phyloP scores from a whole-genome alignment of 345 rosid genomes.

The Gossypioides kirkii region DNA sequence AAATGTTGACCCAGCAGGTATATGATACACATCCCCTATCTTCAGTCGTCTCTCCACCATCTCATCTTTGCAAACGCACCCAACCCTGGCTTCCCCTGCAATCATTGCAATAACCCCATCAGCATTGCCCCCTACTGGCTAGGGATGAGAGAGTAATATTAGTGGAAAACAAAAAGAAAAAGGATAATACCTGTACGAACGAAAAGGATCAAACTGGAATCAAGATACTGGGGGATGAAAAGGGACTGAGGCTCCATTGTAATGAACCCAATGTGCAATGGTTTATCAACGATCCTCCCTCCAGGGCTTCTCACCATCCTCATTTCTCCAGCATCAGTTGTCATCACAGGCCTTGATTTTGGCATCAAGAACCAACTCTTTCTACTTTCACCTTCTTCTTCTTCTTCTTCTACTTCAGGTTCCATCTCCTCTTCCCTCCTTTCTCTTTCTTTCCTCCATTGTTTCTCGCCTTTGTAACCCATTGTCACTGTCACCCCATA shows the following conservation, averaged over 20 bases:
- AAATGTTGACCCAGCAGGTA: conserved; percentile 75
- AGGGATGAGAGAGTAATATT: no score
- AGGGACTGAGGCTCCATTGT: conserved; percentile 79
- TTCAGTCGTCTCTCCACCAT: conserved; percentile 50
- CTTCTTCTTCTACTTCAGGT: neutral
- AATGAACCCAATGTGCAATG: conserved; percentile 74
- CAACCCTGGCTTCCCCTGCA: conserved; percentile 82
- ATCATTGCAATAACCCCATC: neutral
- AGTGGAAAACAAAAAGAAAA: neutral
- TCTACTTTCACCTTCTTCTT: neutral
- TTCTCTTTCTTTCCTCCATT: conserved; percentile 13
- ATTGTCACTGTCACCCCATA: conserved; percentile 31
- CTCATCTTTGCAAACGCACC: conserved; percentile 47
- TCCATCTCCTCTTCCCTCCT: neutral
- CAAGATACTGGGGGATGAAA: conserved; percentile 79
- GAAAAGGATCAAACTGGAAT: conserved; percentile 68
- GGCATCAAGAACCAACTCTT: conserved; percentile 51
- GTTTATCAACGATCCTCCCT: conserved; percentile 43
- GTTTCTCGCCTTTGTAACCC: conserved; percentile 24
- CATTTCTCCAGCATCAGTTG: conserved; percentile 79
- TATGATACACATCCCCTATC: conserved; percentile 55
- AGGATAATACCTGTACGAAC: conserved; percentile 43
- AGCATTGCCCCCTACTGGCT: neutral
- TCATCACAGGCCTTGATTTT: conserved; percentile 47
- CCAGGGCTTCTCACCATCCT: conserved; percentile 42